Evolutionary conservation across 768 basidiomycete species (phyloP).

Genomic region (Chalciporus pseudorubinellus): DNA sequence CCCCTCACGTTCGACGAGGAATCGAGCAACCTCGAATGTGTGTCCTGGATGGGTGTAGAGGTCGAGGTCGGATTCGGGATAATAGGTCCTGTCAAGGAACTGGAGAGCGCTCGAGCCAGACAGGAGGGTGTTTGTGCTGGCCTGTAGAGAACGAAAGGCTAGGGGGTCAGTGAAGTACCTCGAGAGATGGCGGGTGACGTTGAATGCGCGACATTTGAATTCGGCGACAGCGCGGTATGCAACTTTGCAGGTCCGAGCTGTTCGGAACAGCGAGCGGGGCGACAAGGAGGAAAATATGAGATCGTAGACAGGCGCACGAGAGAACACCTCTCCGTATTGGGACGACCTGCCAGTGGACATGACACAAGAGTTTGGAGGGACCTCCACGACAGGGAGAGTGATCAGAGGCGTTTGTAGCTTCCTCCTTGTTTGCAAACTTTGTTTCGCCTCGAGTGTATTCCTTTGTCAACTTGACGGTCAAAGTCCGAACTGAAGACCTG

Average conservation of each 20-base stretch:
- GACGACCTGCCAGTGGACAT: too few species aligned
- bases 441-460: too few species aligned
- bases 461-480: too few species aligned
- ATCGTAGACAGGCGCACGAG: constrained; percentile 22
- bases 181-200: constrained; percentile 36
- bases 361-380: background rate
- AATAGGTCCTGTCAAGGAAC: constrained; percentile 45
- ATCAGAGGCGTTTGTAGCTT: too few species aligned
- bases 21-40: constrained; percentile 33
- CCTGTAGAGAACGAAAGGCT: constrained; percentile 45
- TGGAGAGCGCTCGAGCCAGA: constrained; percentile 56
- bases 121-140: constrained; percentile 42
- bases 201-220: constrained; percentile 31
- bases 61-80: constrained; percentile 50
- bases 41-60: constrained; percentile 41
- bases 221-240: constrained; percentile 12
- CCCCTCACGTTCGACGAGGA: constrained; percentile 31
- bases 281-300: constrained; percentile 18
- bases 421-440: too few species aligned
- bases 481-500: too few species aligned
- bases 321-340: constrained; percentile 4
- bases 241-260: constrained; percentile 22
- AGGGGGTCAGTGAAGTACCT: constrained; percentile 37
- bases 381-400: background rate
- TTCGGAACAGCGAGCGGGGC: constrained; percentile 23